Conservation (phyloP, 495 filamentous ascomycete genomes). For the Aspergillus funiculosus region DNA sequence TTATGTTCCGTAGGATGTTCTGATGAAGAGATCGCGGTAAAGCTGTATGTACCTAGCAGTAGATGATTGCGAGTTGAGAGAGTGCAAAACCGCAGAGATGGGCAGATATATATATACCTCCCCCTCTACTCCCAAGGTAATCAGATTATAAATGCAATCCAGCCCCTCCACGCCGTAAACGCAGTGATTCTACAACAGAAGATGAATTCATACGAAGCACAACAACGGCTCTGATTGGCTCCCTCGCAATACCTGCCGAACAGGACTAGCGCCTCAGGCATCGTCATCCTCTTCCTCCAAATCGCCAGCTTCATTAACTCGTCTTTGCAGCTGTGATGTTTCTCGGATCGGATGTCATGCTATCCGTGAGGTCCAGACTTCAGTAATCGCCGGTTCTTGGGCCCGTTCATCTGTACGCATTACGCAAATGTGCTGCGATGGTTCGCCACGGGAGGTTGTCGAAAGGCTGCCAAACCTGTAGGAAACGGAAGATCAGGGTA, state of each 20-base stretch:
- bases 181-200: neutral
- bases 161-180: neutral
- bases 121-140: neutral
- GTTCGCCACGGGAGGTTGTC: constrained; percentile 9
- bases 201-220: neutral
- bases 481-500: constrained; percentile 13
- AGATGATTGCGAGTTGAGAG: neutral
- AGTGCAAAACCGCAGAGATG: neutral
- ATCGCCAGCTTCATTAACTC: neutral
- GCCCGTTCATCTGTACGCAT: neutral
- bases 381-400: neutral
- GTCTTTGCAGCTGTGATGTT: neutral
- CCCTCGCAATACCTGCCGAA: constrained; percentile 9
- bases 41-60: neutral
- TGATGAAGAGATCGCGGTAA: neutral
- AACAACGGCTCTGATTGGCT: constrained; percentile 4
- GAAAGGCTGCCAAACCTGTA: constrained; percentile 7
- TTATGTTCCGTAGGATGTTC: neutral
- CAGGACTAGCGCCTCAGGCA: constrained; percentile 5
- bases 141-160: neutral
- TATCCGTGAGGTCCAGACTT: neutral
- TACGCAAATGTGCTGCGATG: neutral
- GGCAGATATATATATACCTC: neutral
- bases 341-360: neutral
- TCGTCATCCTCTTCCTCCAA: neutral